These are phyloP conservation scores for Huntiella bhutanensis DNA, from an alignment of 2,329 filamentous ascomycete genomes.

Conservation along the genomic window DNA sequence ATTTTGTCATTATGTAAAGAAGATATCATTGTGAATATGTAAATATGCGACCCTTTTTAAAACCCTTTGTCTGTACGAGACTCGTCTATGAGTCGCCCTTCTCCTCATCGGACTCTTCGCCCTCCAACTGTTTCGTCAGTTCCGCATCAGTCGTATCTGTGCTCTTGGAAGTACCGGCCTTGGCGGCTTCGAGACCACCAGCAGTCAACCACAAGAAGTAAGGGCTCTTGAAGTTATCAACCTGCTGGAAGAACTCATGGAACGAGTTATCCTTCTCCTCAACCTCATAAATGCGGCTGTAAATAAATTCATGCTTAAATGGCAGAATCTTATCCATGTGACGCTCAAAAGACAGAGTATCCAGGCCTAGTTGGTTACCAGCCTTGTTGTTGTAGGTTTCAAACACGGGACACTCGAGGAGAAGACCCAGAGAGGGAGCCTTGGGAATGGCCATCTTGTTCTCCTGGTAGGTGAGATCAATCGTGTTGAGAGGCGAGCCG, in stretches of 20 bases:
- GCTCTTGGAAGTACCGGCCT: constrained; percentile 17
- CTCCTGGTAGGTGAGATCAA: constrained; percentile 53
- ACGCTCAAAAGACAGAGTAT: constrained; percentile 59
- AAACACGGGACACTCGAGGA: constrained; percentile 84
- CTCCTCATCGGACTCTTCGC: constrained; percentile 32
- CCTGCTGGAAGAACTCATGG: constrained; percentile 59
- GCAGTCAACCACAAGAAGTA: constrained; percentile 61
- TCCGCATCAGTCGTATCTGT: constrained; percentile 21
- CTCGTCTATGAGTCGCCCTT: constrained; percentile 23
- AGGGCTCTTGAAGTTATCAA: constrained; percentile 53
- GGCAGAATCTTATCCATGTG: constrained; percentile 62
- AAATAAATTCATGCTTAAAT: constrained; percentile 87
- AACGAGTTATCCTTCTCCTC: constrained; percentile 77
- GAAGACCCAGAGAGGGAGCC: constrained; percentile 69
- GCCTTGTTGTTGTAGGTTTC: constrained; percentile 68
- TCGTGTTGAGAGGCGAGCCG: constrained; percentile 52
- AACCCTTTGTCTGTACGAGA: neutral
- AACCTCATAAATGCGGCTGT: constrained; percentile 73
- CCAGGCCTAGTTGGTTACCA: constrained; percentile 39
- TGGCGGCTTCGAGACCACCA: constrained; percentile 43
- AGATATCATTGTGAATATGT: neutral
- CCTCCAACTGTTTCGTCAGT: constrained; percentile 29
- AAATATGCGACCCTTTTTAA: neutral
- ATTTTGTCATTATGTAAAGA: too few relatives aligned
- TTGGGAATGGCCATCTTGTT: constrained; percentile 78